Percentiles rank a stretch among this genome's conserved stretches.
Conservation (phyloP, 148 eudicot species). For the Limonium bicolor region DNA sequence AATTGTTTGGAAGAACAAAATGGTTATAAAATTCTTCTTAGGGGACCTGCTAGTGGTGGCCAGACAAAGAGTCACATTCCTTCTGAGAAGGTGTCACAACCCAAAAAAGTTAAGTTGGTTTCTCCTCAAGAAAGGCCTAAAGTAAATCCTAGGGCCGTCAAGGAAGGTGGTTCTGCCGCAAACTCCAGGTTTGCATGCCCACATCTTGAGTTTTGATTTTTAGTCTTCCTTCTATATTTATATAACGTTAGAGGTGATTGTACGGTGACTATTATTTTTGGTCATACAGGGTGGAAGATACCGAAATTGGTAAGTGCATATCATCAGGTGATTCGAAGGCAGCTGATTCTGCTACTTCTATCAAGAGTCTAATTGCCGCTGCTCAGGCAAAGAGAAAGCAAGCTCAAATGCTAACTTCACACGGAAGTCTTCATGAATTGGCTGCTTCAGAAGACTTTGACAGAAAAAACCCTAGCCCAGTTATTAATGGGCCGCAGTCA, state of each 20-base stretch:
- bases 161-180: constrained; percentile 15
- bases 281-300: constrained; percentile 33
- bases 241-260: constrained; percentile 3
- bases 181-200: constrained; percentile 42
- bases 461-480: constrained; percentile 35
- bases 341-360: constrained; percentile 38
- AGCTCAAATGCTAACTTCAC: constrained; percentile 39
- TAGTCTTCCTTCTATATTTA: not conserved
- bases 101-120: constrained; percentile 27
- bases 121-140: constrained; percentile 36
- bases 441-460: constrained; percentile 13
- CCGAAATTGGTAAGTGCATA: constrained; percentile 19
- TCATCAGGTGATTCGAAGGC: constrained; percentile 29
- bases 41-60: constrained; percentile 17
- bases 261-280: constrained; percentile 3
- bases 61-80: constrained; percentile 31
- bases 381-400: constrained; percentile 78
- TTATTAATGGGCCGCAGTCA: constrained; percentile 20
- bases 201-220: constrained; percentile 1
- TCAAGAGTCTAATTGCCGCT: constrained; percentile 80
- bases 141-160: constrained; percentile 26
- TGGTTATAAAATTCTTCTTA: constrained; percentile 13
- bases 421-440: constrained; percentile 15
- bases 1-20: constrained; percentile 25
- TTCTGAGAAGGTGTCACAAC: constrained; percentile 20